Evolutionary conservation across 768 basidiomycete genomes (phyloP), one percentile per base, ranked within the genome.

Genomic region (Favolaschia claudopus): DNA sequence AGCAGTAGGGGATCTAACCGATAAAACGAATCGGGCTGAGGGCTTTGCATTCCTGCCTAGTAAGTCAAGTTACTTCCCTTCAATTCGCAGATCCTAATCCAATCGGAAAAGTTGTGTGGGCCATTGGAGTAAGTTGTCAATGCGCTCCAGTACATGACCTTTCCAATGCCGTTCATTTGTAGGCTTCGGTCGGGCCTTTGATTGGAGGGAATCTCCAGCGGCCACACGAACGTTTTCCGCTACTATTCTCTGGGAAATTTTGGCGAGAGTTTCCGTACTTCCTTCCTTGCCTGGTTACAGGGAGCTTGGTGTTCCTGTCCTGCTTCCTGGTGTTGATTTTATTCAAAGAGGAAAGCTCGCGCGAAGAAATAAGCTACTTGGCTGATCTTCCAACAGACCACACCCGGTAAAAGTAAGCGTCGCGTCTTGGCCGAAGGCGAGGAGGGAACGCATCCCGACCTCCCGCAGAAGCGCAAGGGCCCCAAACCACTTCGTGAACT

Each of bases 251-350:
- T 20, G 78, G 75, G 29, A 66, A 67, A 5, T 89, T 93, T 65
- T 84, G 89, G 80, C 81, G 77, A 63, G 72, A 76, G 24, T 89
- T 88, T 69, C 91, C 91, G 1, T 93, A 93, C 72, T 91, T 93
- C 70, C 79, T 93, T 37, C 85, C 91, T 2, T 92, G 89, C 62
- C 48, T 80, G 0, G 78, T 71, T 1, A 67, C 77, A 1, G 73
- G 79, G 13, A 64, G 68, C 38, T 74, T 77, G 49, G 72, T 77
- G 22, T 65, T 76, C 12, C 36, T 76, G 0, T 65, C 74, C 2
- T 76, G 79, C 43, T 36, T 74, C 4, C 51, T 80, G 15, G 70
- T 77, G 0, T 60, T 77, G 1, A 37, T 72, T 9, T 69, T 78
- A 45, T 79, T 83, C 59, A 75, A 81, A 68, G 82, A 84, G 76